Evolutionary conservation across 129 eudicot species (phyloP).

Genomic region (Artemisia argyi): DNA sequence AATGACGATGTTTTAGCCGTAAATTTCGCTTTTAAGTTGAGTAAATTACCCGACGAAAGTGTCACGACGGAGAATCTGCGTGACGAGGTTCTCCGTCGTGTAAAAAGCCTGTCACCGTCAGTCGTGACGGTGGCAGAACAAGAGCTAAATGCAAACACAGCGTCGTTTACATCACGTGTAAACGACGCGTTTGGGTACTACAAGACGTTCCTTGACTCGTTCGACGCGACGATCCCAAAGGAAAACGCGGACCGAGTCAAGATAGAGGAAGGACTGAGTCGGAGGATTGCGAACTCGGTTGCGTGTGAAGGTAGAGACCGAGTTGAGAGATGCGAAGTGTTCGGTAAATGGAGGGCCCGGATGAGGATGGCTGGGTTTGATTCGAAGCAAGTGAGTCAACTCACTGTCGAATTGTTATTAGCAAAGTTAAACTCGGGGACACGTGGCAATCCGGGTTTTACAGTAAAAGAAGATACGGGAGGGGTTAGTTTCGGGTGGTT

Average conservation of each 20-base stretch:
- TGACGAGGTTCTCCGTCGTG: slow-evolving; percentile 80
- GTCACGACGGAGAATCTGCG: slow-evolving; percentile 84
- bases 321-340: slow-evolving; percentile 91
- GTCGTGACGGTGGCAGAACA: slow-evolving; percentile 87
- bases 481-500: slow-evolving; percentile 88
- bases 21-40: slow-evolving; percentile 72
- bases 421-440: slow-evolving; percentile 57
- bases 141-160: slow-evolving; percentile 73
- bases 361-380: slow-evolving; percentile 92
- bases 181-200: slow-evolving; percentile 56
- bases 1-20: slow-evolving; percentile 62
- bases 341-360: slow-evolving; percentile 98
- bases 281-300: slow-evolving; percentile 78
- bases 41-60: slow-evolving; percentile 85
- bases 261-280: slow-evolving; percentile 85
- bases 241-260: slow-evolving; percentile 52
- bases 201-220: slow-evolving; percentile 64
- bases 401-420: slow-evolving; percentile 51
- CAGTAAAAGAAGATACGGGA: slow-evolving; percentile 60
- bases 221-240: slow-evolving; percentile 57
- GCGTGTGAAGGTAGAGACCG: slow-evolving; percentile 97
- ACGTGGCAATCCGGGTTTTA: slow-evolving; percentile 91
- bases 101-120: slow-evolving; percentile 59
- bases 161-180: slow-evolving; percentile 74
- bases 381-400: slow-evolving; percentile 42